Evolutionary conservation across 352 stramenopile species (phyloP), one percentile per base, ranked within the genome.

Genomic region (Phytophthora quininea): DNA sequence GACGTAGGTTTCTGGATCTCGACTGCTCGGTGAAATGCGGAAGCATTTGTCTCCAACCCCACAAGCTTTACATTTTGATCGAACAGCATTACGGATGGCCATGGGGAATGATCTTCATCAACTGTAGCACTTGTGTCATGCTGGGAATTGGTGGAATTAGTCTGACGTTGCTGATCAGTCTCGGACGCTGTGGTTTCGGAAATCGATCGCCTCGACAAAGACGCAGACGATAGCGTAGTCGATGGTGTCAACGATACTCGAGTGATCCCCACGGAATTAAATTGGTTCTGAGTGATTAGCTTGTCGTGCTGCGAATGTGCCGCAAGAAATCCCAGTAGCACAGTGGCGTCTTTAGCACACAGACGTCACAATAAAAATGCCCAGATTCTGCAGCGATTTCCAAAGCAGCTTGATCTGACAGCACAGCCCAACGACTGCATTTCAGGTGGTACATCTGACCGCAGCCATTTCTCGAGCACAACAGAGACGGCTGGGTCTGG

Each of bases 321-420:
- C 0, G 78, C 76, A n/a, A 90, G n/a, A 92, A 93, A 45, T 93
- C 85, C 67, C 73, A 80, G 67, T 88, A 93, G 42, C 77, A 73
- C 10, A 85, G 61, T 3, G 73, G 68, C n/a, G 67, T 30, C 2
- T 58, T 53, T 1, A 75, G 37, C 19, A 80, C 51, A 43, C 82
- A 91, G 0, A 4, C 48, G 8, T 84, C 79, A 54, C 83, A 93
- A 54, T 79, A 74, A 45, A 93, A 92, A 32, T 54, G 56, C 38
- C 43, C 59, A 7, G 47, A 6, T 46, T 57, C 40, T 40, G 30
- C n/a, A 19, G n/a, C 45, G 42, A 69, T 64, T 0, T 12, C 24
- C 38, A 47, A 54, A 4, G 64, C 42, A n/a, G 67, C 54, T 50
- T 76, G 68, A 33, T 73, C 60, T 0, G 70, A 61, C 5, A 93